These are phyloP conservation scores for Myxozyma vanderwaltii DNA, from an alignment of 805 yeast species.

Conservation along the genomic window DNA sequence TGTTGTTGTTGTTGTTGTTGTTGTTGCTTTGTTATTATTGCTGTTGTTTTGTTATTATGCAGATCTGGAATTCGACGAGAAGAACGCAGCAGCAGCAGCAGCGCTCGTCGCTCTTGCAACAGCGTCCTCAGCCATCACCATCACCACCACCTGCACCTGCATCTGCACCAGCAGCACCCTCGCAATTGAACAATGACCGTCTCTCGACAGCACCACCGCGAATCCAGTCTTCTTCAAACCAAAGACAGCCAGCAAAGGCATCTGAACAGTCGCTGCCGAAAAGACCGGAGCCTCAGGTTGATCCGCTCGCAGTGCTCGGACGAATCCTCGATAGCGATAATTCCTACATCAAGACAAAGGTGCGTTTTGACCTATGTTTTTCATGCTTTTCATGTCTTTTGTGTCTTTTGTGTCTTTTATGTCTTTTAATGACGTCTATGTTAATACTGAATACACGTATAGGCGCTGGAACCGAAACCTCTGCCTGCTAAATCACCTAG, in stretches of 20 bases:
- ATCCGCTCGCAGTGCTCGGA: slow-evolving; percentile 16
- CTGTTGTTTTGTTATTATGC: slow-evolving; percentile 2
- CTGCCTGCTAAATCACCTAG: neutral
- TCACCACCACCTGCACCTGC: neutral
- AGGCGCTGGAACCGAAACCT: neutral
- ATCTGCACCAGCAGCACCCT: slow-evolving; percentile 1
- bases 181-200: neutral
- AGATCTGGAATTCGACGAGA: slow-evolving; percentile 32
- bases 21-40: neutral
- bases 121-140: neutral
- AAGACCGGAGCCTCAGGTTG: slow-evolving; percentile 2
- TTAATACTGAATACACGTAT: too few species aligned
- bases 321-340: slow-evolving; percentile 19
- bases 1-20: neutral
- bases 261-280: neutral
- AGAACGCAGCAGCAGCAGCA: slow-evolving; percentile 13
- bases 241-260: neutral
- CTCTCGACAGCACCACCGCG: neutral
- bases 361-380: neutral
- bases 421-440: too few species aligned
- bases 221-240: too few species aligned
- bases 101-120: neutral
- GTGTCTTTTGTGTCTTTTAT: too few species aligned
- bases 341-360: slow-evolving; percentile 9
- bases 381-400: too few species aligned